Percentiles rank a stretch among this genome's conserved stretches.
phyloP scores from a whole-genome alignment of 2,329 filamentous ascomycete species.

The Botrytis aclada region DNA sequence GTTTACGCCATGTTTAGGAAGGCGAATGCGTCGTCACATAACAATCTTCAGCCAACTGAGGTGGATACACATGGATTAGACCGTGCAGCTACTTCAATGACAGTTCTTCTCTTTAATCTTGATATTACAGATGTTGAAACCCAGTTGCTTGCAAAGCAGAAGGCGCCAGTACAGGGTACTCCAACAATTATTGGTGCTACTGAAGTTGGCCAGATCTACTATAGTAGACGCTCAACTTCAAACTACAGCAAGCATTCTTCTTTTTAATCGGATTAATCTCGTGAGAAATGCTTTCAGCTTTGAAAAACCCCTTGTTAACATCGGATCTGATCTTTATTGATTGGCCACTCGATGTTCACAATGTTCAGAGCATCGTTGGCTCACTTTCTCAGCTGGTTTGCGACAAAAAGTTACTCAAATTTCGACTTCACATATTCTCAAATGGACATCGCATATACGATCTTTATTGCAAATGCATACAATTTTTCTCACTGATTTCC shows the following conservation, averaged over 20 bases:
- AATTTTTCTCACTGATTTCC: background rate
- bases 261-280: background rate
- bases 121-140: background rate
- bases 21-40: background rate
- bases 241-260: background rate
- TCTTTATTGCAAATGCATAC: background rate
- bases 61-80: background rate
- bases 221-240: constrained; percentile 2
- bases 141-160: background rate
- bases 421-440: background rate
- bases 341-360: background rate
- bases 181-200: constrained; percentile 7
- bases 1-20: constrained; percentile 4
- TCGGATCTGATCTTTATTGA: background rate
- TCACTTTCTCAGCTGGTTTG: background rate
- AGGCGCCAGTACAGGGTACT: background rate
- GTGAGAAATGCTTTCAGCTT: background rate
- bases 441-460: background rate
- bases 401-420: background rate
- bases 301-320: too few relatives aligned
- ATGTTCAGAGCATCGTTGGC: background rate
- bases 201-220: constrained; percentile 5
- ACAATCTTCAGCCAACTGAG: background rate
- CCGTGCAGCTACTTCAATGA: background rate
- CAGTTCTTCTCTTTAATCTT: background rate